These are phyloP conservation scores for Schoenoplectus triqueter DNA, from an alignment of 202 grass and related monocot species.

Conservation along the genomic window DNA sequence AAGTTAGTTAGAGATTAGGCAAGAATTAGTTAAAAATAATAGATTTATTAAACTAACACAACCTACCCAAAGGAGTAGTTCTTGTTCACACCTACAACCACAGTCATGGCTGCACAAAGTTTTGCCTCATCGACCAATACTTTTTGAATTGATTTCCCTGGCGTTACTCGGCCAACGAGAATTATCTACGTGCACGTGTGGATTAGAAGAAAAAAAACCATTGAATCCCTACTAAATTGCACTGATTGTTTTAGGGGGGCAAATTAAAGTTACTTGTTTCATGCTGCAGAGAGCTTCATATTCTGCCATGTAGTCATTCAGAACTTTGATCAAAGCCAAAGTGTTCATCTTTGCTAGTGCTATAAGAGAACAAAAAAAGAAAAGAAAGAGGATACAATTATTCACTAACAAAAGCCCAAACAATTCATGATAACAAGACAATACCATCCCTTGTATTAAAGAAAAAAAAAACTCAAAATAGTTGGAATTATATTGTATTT, in stretches of 20 bases:
- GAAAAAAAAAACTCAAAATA: neutral
- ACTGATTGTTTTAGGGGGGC: conserved; percentile 20
- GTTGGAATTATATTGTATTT: neutral
- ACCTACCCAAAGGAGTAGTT: conserved; percentile 80
- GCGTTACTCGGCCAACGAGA: conserved; percentile 82
- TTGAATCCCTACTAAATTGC: conserved; percentile 13
- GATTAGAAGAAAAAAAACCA: conserved; percentile 34
- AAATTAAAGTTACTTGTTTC: conserved; percentile 60
- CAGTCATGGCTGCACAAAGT: conserved; percentile 69
- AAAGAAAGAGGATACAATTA: neutral
- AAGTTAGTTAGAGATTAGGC: conserved; percentile 28
- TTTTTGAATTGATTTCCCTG: conserved; percentile 79
- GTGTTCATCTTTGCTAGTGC: conserved; percentile 72
- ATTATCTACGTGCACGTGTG: conserved; percentile 53
- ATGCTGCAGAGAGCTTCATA: conserved; percentile 69
- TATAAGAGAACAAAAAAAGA: conserved; percentile 38
- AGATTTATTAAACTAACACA: conserved; percentile 22
- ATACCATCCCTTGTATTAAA: neutral
- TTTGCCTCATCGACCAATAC: conserved; percentile 88
- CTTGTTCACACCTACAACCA: conserved; percentile 82
- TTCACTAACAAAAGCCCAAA: neutral
- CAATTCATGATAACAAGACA: neutral
- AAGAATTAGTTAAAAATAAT: conserved; percentile 37
- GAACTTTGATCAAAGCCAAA: conserved; percentile 68
- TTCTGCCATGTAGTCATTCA: conserved; percentile 72